Evolutionary conservation across 805 yeast genomes (phyloP).

Genomic region (Komagataella pseudopastoris): DNA sequence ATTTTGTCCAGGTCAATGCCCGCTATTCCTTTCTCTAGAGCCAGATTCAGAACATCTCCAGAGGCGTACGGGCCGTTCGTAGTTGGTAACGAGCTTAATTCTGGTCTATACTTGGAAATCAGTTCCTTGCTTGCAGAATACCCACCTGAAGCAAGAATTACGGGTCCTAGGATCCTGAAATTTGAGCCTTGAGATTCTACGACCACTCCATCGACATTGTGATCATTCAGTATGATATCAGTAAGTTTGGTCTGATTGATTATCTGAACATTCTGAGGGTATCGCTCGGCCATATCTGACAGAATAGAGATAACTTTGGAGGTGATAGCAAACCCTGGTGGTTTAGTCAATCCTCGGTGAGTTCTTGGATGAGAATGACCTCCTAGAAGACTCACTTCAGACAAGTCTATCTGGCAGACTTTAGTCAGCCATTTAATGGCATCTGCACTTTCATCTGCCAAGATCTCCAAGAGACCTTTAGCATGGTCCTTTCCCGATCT

Average conservation of each 20-base stretch:
- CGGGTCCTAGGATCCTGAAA: slow-evolving; percentile 32
- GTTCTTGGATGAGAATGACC: slow-evolving; percentile 77
- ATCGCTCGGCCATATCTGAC: slow-evolving; percentile 27
- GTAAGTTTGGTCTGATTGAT: slow-evolving; percentile 21
- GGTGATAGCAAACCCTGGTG: slow-evolving; percentile 56
- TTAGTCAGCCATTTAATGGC: slow-evolving; percentile 68
- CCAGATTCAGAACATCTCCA: slow-evolving; percentile 48
- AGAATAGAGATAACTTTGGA: slow-evolving; percentile 36
- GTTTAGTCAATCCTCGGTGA: slow-evolving; percentile 60
- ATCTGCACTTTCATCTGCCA: slow-evolving; percentile 46
- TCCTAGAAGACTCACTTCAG: slow-evolving; percentile 63
- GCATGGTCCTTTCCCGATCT: slow-evolving; percentile 5
- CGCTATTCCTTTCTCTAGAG: slow-evolving; percentile 34
- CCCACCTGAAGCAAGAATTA: slow-evolving; percentile 52
- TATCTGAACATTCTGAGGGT: slow-evolving; percentile 23
- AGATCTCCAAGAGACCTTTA: slow-evolving; percentile 39
- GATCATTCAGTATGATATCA: slow-evolving; percentile 20
- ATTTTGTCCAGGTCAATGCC: slow-evolving; percentile 54
- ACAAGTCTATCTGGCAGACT: slow-evolving; percentile 45
- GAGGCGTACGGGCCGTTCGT: slow-evolving; percentile 52
- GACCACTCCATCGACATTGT: slow-evolving; percentile 9
- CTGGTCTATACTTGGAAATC: slow-evolving; percentile 43
- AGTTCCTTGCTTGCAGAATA: slow-evolving; percentile 45
- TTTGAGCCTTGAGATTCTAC: slow-evolving; percentile 18
- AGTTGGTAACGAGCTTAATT: slow-evolving; percentile 38